Evolutionary conservation across 495 filamentous ascomycete species (phyloP), one percentile per base, ranked within the genome.

Genomic region (Astrocystis sublimbata): DNA sequence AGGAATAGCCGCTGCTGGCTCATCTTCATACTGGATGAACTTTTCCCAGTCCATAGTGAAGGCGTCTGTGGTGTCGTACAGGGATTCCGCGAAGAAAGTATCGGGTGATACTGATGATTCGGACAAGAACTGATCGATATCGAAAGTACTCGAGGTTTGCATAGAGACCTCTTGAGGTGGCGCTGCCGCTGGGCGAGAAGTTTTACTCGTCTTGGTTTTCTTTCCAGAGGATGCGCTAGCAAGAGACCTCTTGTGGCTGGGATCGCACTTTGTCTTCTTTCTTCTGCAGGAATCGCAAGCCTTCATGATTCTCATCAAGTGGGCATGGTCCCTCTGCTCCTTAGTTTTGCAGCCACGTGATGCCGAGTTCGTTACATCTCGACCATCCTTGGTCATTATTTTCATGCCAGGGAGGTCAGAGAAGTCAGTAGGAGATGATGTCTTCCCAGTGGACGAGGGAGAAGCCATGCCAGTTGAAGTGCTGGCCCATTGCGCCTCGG

Each of bases 251-350:
- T 72, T 78, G 69, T 82, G 79, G 67, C 73, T 78, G 4, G 79
- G 79, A 61, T 82, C 79, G 67, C 79, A 82, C 49, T 79, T 75
- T n/a, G 78, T 69, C 78, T 85, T 85, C 76, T 82, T 85, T 65
- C 68, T 71, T 63, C 75, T 67, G 77, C 83, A 85, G 51, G 76
- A 63, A 38, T 83, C 81, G 70, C 83, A 85, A 15, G 83, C 83
- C 75, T 84, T 84, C 68, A 85, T 81, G 67, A 81, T 81, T 26
- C 83, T 70, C 82, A 85, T 85, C 31, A 83, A 68, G 60, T 83
- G 80, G 7, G 83, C 83, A 66, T 84, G 83, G 53, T 85, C 83
- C 24, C 83, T 75, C 70, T 85, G 82, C 75, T 85, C 83, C 78
- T 83, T 83, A 36, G 82, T 82, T 76, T 85, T 85, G 70, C 79